Evolutionary conservation across 1,284 basidiomycete genomes (phyloP).

Genomic region (Marasmius sp.): DNA sequence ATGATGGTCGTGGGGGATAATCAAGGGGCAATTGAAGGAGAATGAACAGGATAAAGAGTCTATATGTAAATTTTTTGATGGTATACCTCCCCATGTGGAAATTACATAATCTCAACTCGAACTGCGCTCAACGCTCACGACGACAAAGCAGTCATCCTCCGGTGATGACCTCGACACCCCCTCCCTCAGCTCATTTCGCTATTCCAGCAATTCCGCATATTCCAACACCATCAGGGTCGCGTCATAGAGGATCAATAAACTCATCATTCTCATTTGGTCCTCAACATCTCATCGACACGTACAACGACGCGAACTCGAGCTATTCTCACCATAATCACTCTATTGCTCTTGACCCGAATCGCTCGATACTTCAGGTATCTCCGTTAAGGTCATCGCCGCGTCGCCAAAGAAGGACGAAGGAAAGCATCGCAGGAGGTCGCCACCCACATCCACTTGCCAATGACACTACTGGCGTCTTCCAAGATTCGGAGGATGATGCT

Average conservation of each 20-base stretch:
- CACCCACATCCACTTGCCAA: slow-evolving; percentile 68
- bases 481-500: slow-evolving; percentile 57
- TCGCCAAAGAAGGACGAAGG: slow-evolving; percentile 47
- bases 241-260: slow-evolving; percentile 64
- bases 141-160: not conserved
- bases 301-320: slow-evolving; percentile 58
- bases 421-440: slow-evolving; percentile 38
- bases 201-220: slow-evolving; percentile 32
- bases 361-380: slow-evolving; percentile 69
- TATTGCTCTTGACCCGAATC: slow-evolving; percentile 70
- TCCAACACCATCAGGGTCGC: slow-evolving; percentile 42
- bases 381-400: slow-evolving; percentile 64
- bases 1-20: not conserved
- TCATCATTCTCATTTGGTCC: slow-evolving; percentile 84
- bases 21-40: not conserved
- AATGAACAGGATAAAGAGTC: not conserved
- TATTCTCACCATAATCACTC: slow-evolving; percentile 52
- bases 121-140: not conserved
- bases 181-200: not conserved
- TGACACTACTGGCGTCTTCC: slow-evolving; percentile 75
- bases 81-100: not conserved
- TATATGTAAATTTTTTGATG: not conserved
- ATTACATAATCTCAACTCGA: not conserved
- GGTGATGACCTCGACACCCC: slow-evolving; percentile 2
- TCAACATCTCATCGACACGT: slow-evolving; percentile 67